These are phyloP conservation scores for Fennellomyces sp. DNA, from an alignment of 371 early-diverging fungal species.

Conservation along the genomic window DNA sequence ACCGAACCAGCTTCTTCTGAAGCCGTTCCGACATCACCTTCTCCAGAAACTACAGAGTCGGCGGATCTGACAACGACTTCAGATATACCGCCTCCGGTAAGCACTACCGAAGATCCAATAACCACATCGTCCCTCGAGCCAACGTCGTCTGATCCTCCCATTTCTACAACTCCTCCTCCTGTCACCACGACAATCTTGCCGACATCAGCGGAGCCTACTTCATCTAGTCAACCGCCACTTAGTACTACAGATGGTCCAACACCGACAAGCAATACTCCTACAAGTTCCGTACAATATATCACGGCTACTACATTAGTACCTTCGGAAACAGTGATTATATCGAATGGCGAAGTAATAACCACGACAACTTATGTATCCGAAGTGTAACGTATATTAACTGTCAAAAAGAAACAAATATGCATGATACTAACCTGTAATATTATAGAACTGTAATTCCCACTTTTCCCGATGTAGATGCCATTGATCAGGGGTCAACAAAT, in stretches of 20 bases:
- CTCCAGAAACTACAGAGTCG: too few relatives aligned
- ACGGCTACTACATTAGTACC: not conserved
- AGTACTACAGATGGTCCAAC: constrained; percentile 1
- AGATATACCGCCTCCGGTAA: not conserved
- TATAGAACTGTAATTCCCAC: constrained; percentile 3
- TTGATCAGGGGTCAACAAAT: not conserved
- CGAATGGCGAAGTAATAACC: not conserved
- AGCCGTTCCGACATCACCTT: too few relatives aligned
- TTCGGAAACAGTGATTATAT: constrained; percentile 1
- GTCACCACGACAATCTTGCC: not conserved
- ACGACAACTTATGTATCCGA: not conserved
- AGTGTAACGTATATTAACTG: too few relatives aligned
- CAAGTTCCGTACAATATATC: not conserved
- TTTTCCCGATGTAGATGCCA: not conserved
- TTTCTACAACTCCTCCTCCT: not conserved
- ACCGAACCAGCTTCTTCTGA: too few relatives aligned
- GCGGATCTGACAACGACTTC: too few relatives aligned
- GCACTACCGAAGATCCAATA: constrained; percentile 1
- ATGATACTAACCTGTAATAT: not conserved
- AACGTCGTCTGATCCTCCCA: not conserved
- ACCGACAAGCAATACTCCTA: not conserved
- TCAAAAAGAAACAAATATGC: not conserved
- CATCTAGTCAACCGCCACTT: not conserved
- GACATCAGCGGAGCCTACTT: not conserved
- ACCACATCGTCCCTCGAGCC: not conserved